A percentile compares a stretch with the other conserved stretches of the same genome.
phyloP scores from a whole-genome alignment of 208 protist genomes.

The Acanthamoeba divionensis region DNA sequence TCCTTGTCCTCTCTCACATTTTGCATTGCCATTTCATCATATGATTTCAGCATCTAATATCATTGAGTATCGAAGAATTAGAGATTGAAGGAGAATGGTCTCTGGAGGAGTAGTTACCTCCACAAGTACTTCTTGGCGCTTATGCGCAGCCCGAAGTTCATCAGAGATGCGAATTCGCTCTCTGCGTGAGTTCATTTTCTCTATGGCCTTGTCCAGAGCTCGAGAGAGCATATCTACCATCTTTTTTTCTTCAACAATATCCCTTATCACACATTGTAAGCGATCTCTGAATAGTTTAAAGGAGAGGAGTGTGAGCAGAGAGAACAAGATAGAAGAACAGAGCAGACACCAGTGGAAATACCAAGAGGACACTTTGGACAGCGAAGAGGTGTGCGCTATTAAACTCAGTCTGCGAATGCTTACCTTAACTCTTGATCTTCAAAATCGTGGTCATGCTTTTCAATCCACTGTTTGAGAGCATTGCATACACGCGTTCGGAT shows the following conservation, averaged over 20 bases:
- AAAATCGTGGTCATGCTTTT: slow-evolving; percentile 40
- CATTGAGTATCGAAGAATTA: neutral
- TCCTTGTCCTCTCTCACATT: neutral
- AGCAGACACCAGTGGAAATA: too few relatives aligned
- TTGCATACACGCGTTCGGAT: neutral
- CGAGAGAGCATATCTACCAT: neutral
- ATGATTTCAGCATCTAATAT: neutral
- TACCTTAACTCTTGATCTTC: neutral
- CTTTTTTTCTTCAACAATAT: slow-evolving; percentile 25
- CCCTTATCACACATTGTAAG: too few relatives aligned
- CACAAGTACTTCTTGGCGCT: neutral
- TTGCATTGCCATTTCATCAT: neutral
- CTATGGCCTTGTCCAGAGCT: neutral
- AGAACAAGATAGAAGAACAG: too few relatives aligned
- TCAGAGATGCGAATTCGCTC: neutral
- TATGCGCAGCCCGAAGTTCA: neutral
- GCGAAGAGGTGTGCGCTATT: too few relatives aligned
- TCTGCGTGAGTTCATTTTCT: neutral
- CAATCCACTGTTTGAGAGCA: slow-evolving; percentile 41
- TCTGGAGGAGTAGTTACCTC: neutral
- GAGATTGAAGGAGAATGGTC: neutral
- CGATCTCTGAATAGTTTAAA: too few relatives aligned
- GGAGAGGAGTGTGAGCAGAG: too few relatives aligned
- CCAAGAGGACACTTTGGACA: too few relatives aligned
- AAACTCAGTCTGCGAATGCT: neutral